Conservation (phyloP, 768 basidiomycete species). For the Lentinula raphanica region DNA sequence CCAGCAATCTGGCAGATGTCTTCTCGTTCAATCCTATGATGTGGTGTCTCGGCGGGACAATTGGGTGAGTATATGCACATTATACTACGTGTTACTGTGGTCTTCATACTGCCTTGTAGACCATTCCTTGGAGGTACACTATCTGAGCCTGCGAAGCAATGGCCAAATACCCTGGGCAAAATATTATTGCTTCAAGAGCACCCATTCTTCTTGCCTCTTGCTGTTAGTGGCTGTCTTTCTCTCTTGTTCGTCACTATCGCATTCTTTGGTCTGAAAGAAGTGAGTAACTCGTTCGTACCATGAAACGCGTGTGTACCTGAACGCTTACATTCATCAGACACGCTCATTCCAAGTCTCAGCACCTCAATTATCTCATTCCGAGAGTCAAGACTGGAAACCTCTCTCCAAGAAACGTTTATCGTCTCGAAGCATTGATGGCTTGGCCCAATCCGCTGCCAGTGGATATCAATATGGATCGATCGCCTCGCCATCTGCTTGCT, state of each 20-base stretch:
- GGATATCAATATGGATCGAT: background rate
- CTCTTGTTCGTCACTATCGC: constrained; percentile 18
- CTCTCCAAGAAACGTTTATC: background rate
- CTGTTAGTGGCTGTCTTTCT: constrained; percentile 19
- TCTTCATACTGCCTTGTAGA: constrained; percentile 1
- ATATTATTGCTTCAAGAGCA: constrained; percentile 21
- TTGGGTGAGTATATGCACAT: constrained; percentile 15
- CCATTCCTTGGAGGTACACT: constrained; percentile 27
- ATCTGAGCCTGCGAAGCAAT: constrained; percentile 23
- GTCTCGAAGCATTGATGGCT: background rate
- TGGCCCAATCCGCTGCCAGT: background rate
- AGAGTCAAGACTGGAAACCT: background rate
- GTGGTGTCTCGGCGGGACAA: constrained; percentile 21
- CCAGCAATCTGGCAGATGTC: constrained; percentile 21
- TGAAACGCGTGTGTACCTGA: background rate
- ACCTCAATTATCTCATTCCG: background rate
- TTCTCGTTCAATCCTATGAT: constrained; percentile 23
- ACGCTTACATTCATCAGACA: background rate
- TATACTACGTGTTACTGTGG: background rate
- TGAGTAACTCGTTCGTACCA: background rate
- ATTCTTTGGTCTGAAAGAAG: constrained; percentile 24
- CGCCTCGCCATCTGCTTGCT: background rate
- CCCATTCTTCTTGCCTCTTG: constrained; percentile 34
- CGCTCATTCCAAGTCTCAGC: background rate
- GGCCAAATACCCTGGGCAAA: constrained; percentile 21